Evolutionary conservation across 768 basidiomycete species (phyloP).

Genomic region (Naganishia kalamii): DNA sequence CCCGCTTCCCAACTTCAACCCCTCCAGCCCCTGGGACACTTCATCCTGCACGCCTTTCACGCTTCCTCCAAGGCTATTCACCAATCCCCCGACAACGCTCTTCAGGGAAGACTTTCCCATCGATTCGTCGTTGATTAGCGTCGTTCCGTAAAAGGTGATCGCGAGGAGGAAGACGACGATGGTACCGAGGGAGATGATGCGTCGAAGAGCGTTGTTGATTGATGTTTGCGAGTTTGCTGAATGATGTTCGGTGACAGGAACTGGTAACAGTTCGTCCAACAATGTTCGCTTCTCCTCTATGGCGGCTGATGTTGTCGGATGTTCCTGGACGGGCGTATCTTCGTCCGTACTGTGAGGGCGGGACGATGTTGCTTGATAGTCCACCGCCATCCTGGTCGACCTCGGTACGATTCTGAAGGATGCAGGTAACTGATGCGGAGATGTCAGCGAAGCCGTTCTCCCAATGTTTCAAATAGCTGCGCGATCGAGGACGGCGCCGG

Average conservation of each 20-base stretch:
- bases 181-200: slow-evolving; percentile 28
- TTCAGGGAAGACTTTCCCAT: background rate
- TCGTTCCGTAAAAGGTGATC: slow-evolving; percentile 22
- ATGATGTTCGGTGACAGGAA: slow-evolving; percentile 11
- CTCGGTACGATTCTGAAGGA: too few species aligned
- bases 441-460: too few species aligned
- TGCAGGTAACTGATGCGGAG: too few species aligned
- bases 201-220: slow-evolving; percentile 19
- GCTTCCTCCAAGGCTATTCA: slow-evolving; percentile 4
- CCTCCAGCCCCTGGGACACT: background rate
- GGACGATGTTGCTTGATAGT: too few species aligned
- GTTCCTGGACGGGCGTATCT: too few species aligned
- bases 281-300: slow-evolving; percentile 24
- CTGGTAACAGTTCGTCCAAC: slow-evolving; percentile 32
- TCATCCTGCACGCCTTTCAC: background rate
- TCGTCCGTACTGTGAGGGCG: too few species aligned
- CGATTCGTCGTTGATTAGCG: background rate
- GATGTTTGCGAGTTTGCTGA: background rate
- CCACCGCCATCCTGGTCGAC: too few species aligned
- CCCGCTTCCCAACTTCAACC: background rate
- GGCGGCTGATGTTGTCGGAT: background rate
- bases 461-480: too few species aligned
- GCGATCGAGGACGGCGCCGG: too few species aligned
- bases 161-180: slow-evolving; percentile 31
- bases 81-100: slow-evolving; percentile 1